phyloP scores from a whole-genome alignment of 2,329 filamentous ascomycete genomes.

The Ascomycota sp. region DNA sequence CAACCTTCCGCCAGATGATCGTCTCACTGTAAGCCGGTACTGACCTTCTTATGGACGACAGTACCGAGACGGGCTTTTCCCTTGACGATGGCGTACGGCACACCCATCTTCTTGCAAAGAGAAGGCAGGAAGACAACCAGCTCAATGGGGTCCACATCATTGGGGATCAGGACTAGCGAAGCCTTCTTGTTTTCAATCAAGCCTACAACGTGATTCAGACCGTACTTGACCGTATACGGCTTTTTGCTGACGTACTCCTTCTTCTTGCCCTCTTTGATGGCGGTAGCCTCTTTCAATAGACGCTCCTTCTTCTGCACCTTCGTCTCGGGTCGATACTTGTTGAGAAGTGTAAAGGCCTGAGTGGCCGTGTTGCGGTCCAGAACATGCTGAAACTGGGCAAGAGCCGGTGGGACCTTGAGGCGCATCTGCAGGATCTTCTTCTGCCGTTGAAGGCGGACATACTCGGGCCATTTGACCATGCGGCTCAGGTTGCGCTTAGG shows the following conservation, averaged over 20 bases:
- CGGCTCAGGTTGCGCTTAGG: slow-evolving; percentile 85
- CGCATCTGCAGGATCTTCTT: slow-evolving; percentile 94
- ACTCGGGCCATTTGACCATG: slow-evolving; percentile 99
- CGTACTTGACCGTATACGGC: slow-evolving; percentile 98
- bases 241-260: slow-evolving; percentile 99
- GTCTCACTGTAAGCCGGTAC: slow-evolving; percentile 4
- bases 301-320: slow-evolving; percentile 99
- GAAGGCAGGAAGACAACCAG: slow-evolving; percentile 97
- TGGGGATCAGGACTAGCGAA: slow-evolving; percentile 89
- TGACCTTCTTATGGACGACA: slow-evolving; percentile 97
- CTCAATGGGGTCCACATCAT: slow-evolving; percentile 99
- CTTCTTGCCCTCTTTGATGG: slow-evolving; percentile 98
- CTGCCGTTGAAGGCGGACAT: slow-evolving; percentile 91
- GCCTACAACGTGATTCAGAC: slow-evolving; percentile 97
- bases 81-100: slow-evolving; percentile 98
- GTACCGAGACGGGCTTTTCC: slow-evolving; percentile 98
- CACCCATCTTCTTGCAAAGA: slow-evolving; percentile 99
- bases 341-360: slow-evolving; percentile 96
- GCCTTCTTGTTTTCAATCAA: slow-evolving; percentile 99
- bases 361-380: slow-evolving; percentile 93
- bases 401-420: slow-evolving; percentile 92
- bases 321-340: slow-evolving; percentile 99
- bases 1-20: background rate
- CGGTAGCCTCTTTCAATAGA: slow-evolving; percentile 92
- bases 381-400: slow-evolving; percentile 94